Evolutionary conservation across 1,284 basidiomycete genomes (phyloP).

Genomic region (Sphaerobolus stellatus): DNA sequence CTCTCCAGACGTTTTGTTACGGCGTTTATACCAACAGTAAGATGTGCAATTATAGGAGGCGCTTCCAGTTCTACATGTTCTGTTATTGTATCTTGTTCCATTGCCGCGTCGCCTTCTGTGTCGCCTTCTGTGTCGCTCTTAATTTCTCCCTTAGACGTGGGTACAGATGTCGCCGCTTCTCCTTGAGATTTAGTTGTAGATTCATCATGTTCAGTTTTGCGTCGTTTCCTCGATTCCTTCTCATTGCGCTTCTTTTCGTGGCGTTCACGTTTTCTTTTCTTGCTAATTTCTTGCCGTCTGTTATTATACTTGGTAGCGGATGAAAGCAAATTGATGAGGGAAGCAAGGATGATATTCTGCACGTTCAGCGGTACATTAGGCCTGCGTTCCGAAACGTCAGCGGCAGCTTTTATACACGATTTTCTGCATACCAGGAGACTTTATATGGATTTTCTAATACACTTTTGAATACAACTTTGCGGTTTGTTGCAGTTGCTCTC

Average conservation of each 20-base stretch:
- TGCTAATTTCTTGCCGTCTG: constrained; percentile 29
- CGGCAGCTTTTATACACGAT: too few relatives aligned
- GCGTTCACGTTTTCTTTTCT: constrained; percentile 27
- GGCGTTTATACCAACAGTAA: constrained; percentile 75
- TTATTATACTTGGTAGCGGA: constrained; percentile 48
- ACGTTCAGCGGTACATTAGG: constrained; percentile 61
- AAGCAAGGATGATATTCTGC: constrained; percentile 58
- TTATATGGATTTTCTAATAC: constrained; percentile 71
- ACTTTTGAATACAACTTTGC: constrained; percentile 63
- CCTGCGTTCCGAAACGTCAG: constrained; percentile 41
- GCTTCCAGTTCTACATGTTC: constrained; percentile 9
- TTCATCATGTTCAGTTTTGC: constrained; percentile 5
- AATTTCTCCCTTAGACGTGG: neutral
- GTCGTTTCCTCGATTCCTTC: constrained; percentile 16
- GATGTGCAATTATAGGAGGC: constrained; percentile 49
- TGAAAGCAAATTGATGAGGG: constrained; percentile 45
- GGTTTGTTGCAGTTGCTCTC: constrained; percentile 25
- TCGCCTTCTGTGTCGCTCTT: neutral
- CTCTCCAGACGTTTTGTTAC: constrained; percentile 75
- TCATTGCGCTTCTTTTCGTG: constrained; percentile 29
- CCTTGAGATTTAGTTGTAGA: too few relatives aligned
- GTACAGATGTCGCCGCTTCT: neutral
- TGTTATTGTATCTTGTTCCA: neutral
- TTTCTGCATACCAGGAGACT: constrained; percentile 59
- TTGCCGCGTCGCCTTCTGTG: neutral